Base-by-base conservation (phyloP, 2,329 filamentous ascomycete species). In the Paracoccidioides lutzii region DNA sequence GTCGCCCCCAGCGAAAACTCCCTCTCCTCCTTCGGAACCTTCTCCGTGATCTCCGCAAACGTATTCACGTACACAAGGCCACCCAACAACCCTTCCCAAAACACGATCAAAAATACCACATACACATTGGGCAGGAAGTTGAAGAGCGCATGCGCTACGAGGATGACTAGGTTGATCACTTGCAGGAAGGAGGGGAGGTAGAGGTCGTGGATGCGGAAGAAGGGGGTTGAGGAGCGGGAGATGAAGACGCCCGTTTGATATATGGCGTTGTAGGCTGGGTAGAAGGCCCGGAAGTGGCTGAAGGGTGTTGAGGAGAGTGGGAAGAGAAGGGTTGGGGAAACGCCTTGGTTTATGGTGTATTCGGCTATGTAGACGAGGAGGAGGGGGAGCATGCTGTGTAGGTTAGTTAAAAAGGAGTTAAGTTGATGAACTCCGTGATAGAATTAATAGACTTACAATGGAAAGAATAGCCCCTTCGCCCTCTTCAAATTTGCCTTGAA, bases 301-400 rank as follows among this genome's bases (percentile, higher is more conserved):
- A 97, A 97, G 0, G 93, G 93, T 0, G 87, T 85, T 9, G 79
- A 72, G 0, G 77, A 67, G 0, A 96, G 76, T 0, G 90, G 89
- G 67, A 95, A 98, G 4, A 98, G 80, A 0, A 97, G 76, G 0
- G 90, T 95, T 0, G 93, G 91, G 0, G 89, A 78, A 0, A 97
- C 89, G 40, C 90, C 91, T 74, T 95, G 90, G 73, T 97, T 97
- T 71, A 97, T 96, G 55, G 88, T 94, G 69, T 98, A 98, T 74
- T 98, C 93, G 56, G 90, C 89, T 40, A 97, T 81, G 69, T 96
- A 98, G 35, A 98, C 93, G 14, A 97, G 75, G 38, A 97, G 78
- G 12, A 98, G 78, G 0, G 93, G 93, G 3, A 95, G 77, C 90
- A 98, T 97, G 69, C 78, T 81, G 59, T 33, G 15, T 56, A 35